Evolutionary conservation across 768 basidiomycete species (phyloP), one percentile per base, ranked within the genome.

Genomic region (Favolaschia claudopus): DNA sequence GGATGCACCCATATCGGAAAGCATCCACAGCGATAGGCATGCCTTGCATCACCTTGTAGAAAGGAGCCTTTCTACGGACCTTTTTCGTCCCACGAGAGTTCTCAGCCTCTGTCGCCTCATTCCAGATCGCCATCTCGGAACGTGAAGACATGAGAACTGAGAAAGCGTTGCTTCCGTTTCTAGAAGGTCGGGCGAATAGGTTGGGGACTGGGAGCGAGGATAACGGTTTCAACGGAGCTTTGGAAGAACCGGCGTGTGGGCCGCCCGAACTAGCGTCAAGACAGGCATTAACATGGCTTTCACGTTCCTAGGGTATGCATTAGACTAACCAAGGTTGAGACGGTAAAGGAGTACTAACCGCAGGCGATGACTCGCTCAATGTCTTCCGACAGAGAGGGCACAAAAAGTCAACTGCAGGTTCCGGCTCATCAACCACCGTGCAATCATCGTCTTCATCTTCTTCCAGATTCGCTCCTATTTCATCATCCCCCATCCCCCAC

Each of bases 1-100:
- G 95, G 45, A 99, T 95, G 25, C 82, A 80, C 7, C 96, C 97
- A 70, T 98, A 99, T 33, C 89, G 85, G 75, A 99, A 99, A 2
- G 96, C 97, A 70, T 99, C 97, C 1, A 99, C 97, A 15, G 96
- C 95, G 24, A 99, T 91, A 9, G 96, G 95, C 95, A 99, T 97
- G 1, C 97, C 96, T 66, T 93, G 91, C 65, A 99, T 71, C 22
- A 95, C 85, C 76, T 98, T 99, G 77, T 96, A 99, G 71, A 99
- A 99, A 0, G 97, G 97, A 0, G 95, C 93, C 56, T 85, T 88
- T 57, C 92, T 78, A 27, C 92, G 82, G 33, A 80, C 83, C 15
- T 72, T 73, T 54, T 84, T 84, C 7, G 73, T 78, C 2, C 79
- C 72, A 15, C 78, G 79, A 58, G 79, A 80, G 42, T 82, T 79